Percentiles rank a stretch among this genome's conserved stretches.
Evolutionary conservation across 306 rosid genomes (phyloP).

Genomic region (Corylus heterophylla): DNA sequence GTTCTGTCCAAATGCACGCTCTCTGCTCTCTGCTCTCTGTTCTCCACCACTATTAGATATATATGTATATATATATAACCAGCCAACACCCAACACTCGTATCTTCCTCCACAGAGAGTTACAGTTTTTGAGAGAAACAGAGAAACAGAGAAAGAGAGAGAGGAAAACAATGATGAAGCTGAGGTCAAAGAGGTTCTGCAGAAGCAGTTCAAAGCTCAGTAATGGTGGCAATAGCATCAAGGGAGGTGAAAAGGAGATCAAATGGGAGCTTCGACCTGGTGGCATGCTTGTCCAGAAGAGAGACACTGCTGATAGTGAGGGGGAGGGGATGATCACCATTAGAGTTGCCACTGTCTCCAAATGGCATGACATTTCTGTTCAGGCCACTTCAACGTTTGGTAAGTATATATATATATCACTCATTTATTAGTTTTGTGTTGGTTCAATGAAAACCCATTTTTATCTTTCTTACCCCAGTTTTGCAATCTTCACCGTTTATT

Average conservation of each 20-base stretch:
- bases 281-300: constrained; percentile 98
- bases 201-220: constrained; percentile 61
- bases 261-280: constrained; percentile 96
- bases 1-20: constrained; percentile 21
- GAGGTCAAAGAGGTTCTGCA: constrained; percentile 71
- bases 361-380: constrained; percentile 72
- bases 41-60: constrained; percentile 1
- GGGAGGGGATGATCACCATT: constrained; percentile 64
- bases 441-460: too few relatives aligned
- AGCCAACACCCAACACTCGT: constrained; percentile 22
- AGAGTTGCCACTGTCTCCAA: constrained; percentile 78
- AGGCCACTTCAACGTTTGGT: constrained; percentile 90
- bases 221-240: constrained; percentile 32
- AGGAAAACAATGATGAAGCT: constrained; percentile 62
- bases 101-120: constrained; percentile 9
- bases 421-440: too few relatives aligned
- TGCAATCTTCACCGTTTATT: too few relatives aligned
- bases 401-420: not conserved
- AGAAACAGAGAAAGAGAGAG: not conserved
- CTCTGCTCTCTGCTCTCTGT: not conserved
- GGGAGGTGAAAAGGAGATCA: constrained; percentile 46
- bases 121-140: not conserved
- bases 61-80: constrained; percentile 57
- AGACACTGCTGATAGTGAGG: constrained; percentile 43
- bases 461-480: too few relatives aligned